A percentile compares a stretch with the other conserved stretches of the same genome.
These are phyloP conservation scores for Dysphania ambrosioides DNA, from an alignment of 148 eudicot species.

Conservation along the genomic window DNA sequence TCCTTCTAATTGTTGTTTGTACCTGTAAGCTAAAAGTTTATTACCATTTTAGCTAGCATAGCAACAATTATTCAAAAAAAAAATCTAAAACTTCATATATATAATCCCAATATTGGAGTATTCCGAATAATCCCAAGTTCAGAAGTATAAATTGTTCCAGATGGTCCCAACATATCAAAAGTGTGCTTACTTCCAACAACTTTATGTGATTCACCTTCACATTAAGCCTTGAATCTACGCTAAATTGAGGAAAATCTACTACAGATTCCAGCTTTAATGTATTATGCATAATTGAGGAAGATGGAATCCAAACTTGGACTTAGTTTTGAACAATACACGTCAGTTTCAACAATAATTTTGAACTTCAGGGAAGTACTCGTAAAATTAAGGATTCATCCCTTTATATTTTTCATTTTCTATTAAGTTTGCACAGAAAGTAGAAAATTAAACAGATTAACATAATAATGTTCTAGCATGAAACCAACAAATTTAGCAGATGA, in stretches of 20 bases:
- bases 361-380: background rate
- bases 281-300: background rate
- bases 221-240: background rate
- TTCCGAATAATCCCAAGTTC: background rate
- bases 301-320: background rate
- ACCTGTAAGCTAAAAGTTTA: background rate
- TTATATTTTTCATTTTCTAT: background rate
- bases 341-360: background rate
- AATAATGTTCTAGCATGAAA: too few species aligned
- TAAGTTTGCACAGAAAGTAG: background rate
- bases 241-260: background rate
- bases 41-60: background rate
- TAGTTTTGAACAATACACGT: background rate
- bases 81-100: background rate
- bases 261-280: background rate
- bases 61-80: too few species aligned
- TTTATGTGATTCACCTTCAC: too few species aligned
- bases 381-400: background rate
- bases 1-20: background rate
- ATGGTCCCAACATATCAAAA: too few species aligned
- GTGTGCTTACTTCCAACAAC: too few species aligned
- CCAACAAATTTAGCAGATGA: background rate
- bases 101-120: background rate
- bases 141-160: too few species aligned
- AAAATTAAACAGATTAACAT: background rate